Conservation (phyloP, 441 rosid genomes). For the Mallotus repandus region DNA sequence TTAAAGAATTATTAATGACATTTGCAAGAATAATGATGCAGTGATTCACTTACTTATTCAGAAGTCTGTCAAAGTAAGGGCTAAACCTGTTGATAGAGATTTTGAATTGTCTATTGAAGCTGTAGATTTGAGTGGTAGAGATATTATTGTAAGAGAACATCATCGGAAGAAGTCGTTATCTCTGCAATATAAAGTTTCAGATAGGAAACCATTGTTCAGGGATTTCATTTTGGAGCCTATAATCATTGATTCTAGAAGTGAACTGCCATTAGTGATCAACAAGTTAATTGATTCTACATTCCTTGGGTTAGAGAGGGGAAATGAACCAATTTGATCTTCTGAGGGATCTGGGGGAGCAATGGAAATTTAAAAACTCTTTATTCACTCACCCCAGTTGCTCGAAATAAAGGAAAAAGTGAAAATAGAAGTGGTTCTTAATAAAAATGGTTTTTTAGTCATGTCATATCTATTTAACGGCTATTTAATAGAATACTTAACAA, state of each 20-base stretch:
- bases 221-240: slow-evolving; percentile 55
- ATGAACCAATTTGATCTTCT: slow-evolving; percentile 53
- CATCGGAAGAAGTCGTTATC: slow-evolving; percentile 24
- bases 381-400: too few species aligned
- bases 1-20: slow-evolving; percentile 56
- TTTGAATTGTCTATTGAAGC: slow-evolving; percentile 53
- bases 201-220: slow-evolving; percentile 28
- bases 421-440: too few species aligned
- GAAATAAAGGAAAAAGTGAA: too few species aligned
- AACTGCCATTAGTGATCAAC: slow-evolving; percentile 41
- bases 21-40: slow-evolving; percentile 46
- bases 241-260: slow-evolving; percentile 37
- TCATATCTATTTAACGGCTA: too few species aligned
- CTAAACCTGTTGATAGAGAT: slow-evolving; percentile 48
- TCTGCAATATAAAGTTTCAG: slow-evolving; percentile 18
- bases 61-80: slow-evolving; percentile 57
- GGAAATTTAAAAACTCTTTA: too few species aligned
- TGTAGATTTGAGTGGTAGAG: slow-evolving; percentile 26
- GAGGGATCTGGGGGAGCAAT: slow-evolving; percentile 89
- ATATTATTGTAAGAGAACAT: slow-evolving; percentile 20
- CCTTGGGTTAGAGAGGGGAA: slow-evolving; percentile 56
- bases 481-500: too few species aligned
- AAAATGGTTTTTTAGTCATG: too few species aligned
- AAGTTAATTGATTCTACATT: slow-evolving; percentile 53
- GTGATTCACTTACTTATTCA: slow-evolving; percentile 60